Evolutionary conservation across 345 rosid species (phyloP), one percentile per base, ranked within the genome.

Genomic region (Diplotaxis tenuifolia): DNA sequence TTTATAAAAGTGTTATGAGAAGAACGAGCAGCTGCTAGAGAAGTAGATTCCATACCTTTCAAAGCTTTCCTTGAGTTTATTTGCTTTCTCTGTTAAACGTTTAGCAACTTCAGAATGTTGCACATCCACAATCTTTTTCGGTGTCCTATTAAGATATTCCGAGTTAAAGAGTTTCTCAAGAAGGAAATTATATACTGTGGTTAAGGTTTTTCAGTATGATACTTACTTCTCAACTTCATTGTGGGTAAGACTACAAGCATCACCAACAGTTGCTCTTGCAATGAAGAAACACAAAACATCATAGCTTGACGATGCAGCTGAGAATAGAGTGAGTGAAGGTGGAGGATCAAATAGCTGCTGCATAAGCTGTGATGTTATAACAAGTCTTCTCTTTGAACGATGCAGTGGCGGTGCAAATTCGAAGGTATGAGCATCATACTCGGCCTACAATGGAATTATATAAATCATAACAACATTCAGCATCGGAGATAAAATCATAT

Each of bases 361-460:
- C 87, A 85, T 84, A 62, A 88, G 92, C 71, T 86, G 88, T 54
- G 86, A 84, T 16, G 92, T 80, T 77, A 79, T 49, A 59, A 88
- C 61, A 65, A 89, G 85, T 77, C 97, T 87, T 81, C 87, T 82
- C 84, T 82, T 92, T 65, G 90, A 68, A 71, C 81, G 86, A 62
- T 68, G 63, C 64, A 54, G 16, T 27, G 82, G 88, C 12, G 52
- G 78, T 49, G 79, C 68, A 62, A 76, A 83, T 57, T 80, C 85
- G 54, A 79, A 58, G 56, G 32, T 70, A 19, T 80, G 85, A 77
- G 72, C 50, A 22, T 80, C 87, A 74, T 75, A 76, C 72, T 82
- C 88, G 67, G 65, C 79, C 90, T 86, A 81, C 66, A 67, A 62
- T 10, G 15, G 57, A 20, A 65, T 47, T 67, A 62, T 15, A 9